A percentile compares a stretch with the other conserved stretches of the same genome.
These are phyloP conservation scores for Antrodiella citrinella DNA, from an alignment of 768 basidiomycete genomes.

Conservation along the genomic window DNA sequence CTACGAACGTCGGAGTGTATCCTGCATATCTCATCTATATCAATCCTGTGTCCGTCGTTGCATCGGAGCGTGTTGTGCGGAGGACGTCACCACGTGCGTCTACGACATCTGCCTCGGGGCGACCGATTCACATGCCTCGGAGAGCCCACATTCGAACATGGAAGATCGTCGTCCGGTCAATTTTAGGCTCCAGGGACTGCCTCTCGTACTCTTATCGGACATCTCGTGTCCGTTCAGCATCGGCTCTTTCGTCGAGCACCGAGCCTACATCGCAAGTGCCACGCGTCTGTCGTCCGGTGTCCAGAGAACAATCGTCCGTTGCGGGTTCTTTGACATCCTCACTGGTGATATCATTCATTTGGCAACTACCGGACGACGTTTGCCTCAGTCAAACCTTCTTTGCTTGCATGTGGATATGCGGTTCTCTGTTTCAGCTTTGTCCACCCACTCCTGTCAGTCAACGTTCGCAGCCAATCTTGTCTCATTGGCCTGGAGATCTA, in stretches of 20 bases:
- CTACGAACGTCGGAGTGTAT: neutral
- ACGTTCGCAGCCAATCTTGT: neutral
- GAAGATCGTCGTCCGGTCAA: neutral
- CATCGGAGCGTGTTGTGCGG: too few relatives aligned
- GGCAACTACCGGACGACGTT: neutral
- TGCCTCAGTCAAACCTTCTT: neutral
- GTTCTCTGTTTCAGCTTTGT: neutral
- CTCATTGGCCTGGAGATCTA: neutral
- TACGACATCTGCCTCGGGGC: neutral
- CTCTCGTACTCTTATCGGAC: neutral
- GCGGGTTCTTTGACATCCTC: neutral
- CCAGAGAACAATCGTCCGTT: neutral
- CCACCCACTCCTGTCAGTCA: neutral
- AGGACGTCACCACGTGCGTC: neutral
- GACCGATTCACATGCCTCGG: neutral
- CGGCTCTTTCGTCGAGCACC: too few relatives aligned
- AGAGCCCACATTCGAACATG: neutral
- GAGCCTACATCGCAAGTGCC: too few relatives aligned
- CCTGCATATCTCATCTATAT: neutral
- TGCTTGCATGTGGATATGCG: neutral
- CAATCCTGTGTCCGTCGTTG: neutral
- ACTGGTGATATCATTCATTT: neutral
- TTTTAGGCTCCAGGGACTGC: neutral
- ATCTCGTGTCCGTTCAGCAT: neutral
- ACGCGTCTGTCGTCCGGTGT: neutral